Percentiles rank a stretch among this genome's conserved stretches.
These are phyloP conservation scores for Pseudonitzschia multiseries DNA, from an alignment of 108 stramenopile species.

Conservation along the genomic window DNA sequence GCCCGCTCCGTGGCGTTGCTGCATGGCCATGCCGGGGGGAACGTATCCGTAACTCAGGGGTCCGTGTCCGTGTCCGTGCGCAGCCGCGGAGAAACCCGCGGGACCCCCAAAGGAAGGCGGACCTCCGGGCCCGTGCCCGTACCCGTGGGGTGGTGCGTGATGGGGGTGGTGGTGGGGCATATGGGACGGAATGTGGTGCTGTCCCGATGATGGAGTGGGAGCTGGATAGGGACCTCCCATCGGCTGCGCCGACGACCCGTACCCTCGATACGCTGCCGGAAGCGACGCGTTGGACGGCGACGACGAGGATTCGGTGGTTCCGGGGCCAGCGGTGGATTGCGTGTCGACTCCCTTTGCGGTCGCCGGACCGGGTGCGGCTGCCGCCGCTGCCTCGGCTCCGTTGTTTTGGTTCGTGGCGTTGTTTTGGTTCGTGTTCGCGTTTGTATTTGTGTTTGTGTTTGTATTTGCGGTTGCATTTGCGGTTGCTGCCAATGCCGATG, in stretches of 20 bases:
- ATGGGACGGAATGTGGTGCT: slow-evolving; percentile 7
- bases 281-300: background rate
- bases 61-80: slow-evolving; percentile 21
- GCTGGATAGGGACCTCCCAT: background rate
- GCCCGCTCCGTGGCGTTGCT: slow-evolving; percentile 9
- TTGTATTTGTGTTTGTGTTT: too few relatives aligned
- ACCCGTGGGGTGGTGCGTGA: slow-evolving; percentile 7
- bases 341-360: background rate
- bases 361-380: background rate
- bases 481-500: background rate
- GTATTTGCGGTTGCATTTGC: background rate
- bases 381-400: background rate
- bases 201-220: background rate
- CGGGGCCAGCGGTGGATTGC: background rate
- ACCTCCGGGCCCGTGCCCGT: background rate
- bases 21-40: slow-evolving; percentile 1
- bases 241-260: background rate
- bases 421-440: too few relatives aligned
- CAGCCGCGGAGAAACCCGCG: background rate
- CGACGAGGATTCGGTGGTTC: too few relatives aligned
- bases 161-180: slow-evolving; percentile 2
- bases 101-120: background rate
- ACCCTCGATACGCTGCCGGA: slow-evolving; percentile 1
- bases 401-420: background rate
- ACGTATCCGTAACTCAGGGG: slow-evolving; percentile 7